phyloP scores from a whole-genome alignment of 2,329 filamentous ascomycete species.

The Trichophyton simii region DNA sequence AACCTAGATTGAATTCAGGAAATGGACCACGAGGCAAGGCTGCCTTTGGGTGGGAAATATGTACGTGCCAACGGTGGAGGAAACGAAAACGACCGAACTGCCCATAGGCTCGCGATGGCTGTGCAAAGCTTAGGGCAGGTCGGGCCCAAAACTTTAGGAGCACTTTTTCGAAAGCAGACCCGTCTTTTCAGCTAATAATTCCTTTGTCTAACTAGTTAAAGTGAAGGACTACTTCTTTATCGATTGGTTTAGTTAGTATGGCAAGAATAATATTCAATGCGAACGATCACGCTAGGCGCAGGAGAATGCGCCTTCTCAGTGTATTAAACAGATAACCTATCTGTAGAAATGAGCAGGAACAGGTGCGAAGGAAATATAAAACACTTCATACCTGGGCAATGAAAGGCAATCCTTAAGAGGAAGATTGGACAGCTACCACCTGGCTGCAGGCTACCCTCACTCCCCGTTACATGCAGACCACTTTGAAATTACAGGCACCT shows the following conservation, averaged over 20 bases:
- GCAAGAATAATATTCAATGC: too few relatives aligned
- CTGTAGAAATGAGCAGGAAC: background rate
- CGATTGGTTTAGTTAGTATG: too few relatives aligned
- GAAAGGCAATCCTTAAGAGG: too few relatives aligned
- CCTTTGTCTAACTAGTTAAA: too few relatives aligned
- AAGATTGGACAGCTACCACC: background rate
- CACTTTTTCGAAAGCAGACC: too few relatives aligned
- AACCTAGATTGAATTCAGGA: background rate
- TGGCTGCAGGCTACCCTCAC: background rate
- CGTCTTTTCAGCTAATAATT: too few relatives aligned
- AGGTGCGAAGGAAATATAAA: too few relatives aligned
- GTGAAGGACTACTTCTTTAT: too few relatives aligned
- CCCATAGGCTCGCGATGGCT: background rate
- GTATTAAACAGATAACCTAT: background rate
- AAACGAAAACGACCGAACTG: background rate
- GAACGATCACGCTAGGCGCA: too few relatives aligned
- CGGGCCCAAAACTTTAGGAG: too few relatives aligned
- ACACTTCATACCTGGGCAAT: too few relatives aligned
- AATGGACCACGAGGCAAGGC: background rate
- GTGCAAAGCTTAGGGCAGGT: background rate
- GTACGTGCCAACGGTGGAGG: background rate
- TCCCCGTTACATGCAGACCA: background rate
- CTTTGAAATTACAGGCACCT: background rate
- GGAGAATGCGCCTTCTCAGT: too few relatives aligned
- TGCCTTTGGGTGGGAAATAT: background rate